Evolutionary conservation across 1,284 basidiomycete genomes (phyloP), one percentile per base, ranked within the genome.

Genomic region (Xerocomus cyaneibrunnescens): DNA sequence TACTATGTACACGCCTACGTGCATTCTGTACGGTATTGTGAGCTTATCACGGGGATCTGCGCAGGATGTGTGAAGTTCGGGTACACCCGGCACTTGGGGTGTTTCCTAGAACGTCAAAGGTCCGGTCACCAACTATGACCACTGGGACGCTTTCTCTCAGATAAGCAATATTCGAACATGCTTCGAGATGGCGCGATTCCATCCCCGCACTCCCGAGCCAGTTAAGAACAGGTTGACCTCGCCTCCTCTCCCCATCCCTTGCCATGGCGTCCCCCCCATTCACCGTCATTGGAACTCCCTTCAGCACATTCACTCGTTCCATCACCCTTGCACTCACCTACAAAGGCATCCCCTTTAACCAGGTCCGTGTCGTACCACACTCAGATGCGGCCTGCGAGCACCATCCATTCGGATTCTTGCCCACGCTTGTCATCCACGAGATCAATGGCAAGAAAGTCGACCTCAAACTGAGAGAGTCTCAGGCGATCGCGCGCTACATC

Each of bases 221-320:
- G 21, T 22, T 46, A 38, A 38, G 27, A 31, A 32, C 13, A 21
- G 28, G 36, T 22, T 46, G 7, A 22, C n/a, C 13, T 17, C 27
- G 7, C 16, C 16, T 23, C 28, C 13, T 10, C 30, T 32, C 17
- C 22, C 27, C n/a, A 8, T 23, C 14, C n/a, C 7, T 7, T 28
- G 19, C 38, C 39, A 69, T 69, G 64, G 16, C 48, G 8, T 44
- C 52, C 10, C 53, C 56, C 36, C 47, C 43, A 13, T 62, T 61
- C 35, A 68, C 66, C 9, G 35, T 68, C 56, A 57, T 68, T 19
- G 66, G 69, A 16, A 68, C 66, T 0, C 69, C 66, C n/a, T 68
- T 61, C 34, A 71, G 68, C 46, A 68, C 69, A 1, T 70, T 67
- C 40, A 68, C 69, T 9, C 67, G 69, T 7, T 37, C 69, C 38